Percentiles rank a stretch among this genome's conserved stretches.
phyloP scores from a whole-genome alignment of 345 rosid species.

The Syzygium oleosum region DNA sequence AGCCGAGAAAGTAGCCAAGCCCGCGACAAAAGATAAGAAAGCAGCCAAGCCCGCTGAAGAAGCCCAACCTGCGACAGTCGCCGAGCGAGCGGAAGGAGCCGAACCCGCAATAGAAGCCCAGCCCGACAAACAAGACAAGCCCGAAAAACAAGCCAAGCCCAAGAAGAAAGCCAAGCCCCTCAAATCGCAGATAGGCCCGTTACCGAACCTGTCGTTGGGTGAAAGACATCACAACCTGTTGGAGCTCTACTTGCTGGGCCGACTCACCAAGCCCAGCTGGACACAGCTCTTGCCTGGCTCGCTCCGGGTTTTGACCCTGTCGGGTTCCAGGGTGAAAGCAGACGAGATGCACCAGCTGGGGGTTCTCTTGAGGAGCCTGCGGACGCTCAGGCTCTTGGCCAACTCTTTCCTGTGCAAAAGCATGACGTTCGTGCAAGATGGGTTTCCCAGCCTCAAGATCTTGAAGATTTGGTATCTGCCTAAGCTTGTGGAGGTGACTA shows the following conservation, averaged over 20 bases:
- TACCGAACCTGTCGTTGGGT: background rate
- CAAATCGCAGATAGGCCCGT: background rate
- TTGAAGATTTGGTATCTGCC: background rate
- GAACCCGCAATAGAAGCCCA: background rate
- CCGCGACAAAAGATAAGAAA: too few relatives aligned
- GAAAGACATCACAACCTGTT: background rate
- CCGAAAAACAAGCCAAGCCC: accelerated
- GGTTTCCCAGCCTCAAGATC: background rate
- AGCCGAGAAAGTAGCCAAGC: too few relatives aligned
- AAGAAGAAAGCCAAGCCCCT: background rate
- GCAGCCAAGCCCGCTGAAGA: background rate
- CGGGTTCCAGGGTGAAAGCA: background rate
- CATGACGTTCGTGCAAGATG: background rate
- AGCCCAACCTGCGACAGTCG: background rate
- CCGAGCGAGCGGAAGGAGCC: too few relatives aligned
- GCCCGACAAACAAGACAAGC: background rate
- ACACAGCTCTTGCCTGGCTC: background rate
- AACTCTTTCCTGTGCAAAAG: background rate
- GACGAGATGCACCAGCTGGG: background rate
- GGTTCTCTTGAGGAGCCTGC: background rate
- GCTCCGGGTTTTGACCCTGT: background rate
- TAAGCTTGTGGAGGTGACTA: accelerated
- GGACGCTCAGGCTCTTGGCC: background rate
- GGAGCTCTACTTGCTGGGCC: background rate
- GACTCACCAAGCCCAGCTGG: background rate